A percentile compares a stretch with the other conserved stretches of the same genome.
phyloP scores from a whole-genome alignment of 164 flowering plant species.

The Sextonia rubra region DNA sequence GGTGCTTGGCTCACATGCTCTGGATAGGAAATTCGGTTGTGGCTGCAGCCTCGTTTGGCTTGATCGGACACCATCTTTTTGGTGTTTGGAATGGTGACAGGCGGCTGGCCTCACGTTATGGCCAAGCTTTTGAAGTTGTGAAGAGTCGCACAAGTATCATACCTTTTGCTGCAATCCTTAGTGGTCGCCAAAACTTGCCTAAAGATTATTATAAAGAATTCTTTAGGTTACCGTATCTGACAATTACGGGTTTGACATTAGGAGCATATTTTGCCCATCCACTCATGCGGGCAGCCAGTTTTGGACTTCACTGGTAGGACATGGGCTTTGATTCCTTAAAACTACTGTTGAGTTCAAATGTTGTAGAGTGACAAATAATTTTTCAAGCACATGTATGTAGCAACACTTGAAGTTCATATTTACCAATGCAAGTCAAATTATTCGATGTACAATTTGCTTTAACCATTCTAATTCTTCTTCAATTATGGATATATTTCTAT shows the following conservation, averaged over 20 bases:
- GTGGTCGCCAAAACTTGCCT: slow-evolving; percentile 89
- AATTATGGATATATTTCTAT: too few relatives aligned
- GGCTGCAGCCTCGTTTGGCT: slow-evolving; percentile 84
- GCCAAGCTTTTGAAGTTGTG: slow-evolving; percentile 72
- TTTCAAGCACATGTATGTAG: not conserved
- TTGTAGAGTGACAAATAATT: not conserved
- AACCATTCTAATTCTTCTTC: too few relatives aligned
- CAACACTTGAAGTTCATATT: not conserved
- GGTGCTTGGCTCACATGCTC: slow-evolving; percentile 92
- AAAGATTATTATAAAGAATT: slow-evolving; percentile 80
- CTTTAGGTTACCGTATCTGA: slow-evolving; percentile 63
- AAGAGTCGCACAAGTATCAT: slow-evolving; percentile 76
- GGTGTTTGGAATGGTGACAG: slow-evolving; percentile 99
- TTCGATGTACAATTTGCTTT: not conserved
- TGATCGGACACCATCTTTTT: slow-evolving; percentile 88
- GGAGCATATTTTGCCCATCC: slow-evolving; percentile 87
- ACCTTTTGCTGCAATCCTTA: slow-evolving; percentile 93
- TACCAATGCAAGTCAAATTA: not conserved
- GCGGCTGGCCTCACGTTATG: slow-evolving; percentile 62
- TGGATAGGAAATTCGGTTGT: slow-evolving; percentile 95
- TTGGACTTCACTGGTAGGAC: slow-evolving; percentile 80
- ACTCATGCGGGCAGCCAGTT: slow-evolving; percentile 84
- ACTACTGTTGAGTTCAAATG: not conserved
- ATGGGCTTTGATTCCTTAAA: not conserved
- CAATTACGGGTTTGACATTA: slow-evolving; percentile 65